Conservation (phyloP, 257 asterid genomes). For the Penstemon davidsonii region DNA sequence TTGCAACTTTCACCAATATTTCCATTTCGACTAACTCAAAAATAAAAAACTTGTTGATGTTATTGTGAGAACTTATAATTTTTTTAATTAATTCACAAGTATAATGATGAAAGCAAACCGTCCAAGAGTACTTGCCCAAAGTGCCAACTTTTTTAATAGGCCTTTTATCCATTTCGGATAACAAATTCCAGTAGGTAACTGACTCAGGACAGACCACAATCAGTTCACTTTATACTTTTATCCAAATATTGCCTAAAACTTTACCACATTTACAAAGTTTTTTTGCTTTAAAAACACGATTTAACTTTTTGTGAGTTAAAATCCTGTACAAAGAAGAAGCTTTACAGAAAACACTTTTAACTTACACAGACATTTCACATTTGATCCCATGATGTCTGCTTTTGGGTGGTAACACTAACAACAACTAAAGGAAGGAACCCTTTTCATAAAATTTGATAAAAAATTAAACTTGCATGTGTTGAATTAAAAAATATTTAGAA, state of each 20-base stretch:
- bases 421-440: conserved; percentile 3
- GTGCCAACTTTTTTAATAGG: neutral
- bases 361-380: conserved; percentile 17
- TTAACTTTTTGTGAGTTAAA: neutral
- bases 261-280: neutral
- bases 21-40: too few species aligned
- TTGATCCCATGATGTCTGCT: conserved; percentile 71
- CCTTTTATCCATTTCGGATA: neutral
- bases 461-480: conserved; percentile 23
- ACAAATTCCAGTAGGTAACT: neutral
- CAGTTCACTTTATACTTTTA: conserved; percentile 8
- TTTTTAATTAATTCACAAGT: too few species aligned
- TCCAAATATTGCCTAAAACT: conserved; percentile 11
- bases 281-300: conserved; percentile 1
- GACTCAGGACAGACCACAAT: neutral
- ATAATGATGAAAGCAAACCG: too few species aligned
- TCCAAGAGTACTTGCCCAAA: too few species aligned
- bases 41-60: too few species aligned
- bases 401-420: conserved; percentile 39
- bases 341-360: conserved; percentile 26
- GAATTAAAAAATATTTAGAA: neutral
- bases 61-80: too few species aligned
- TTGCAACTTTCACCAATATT: too few species aligned
- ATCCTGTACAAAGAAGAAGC: conserved; percentile 15
- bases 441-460: conserved; percentile 26